Conservation (phyloP, 805 yeast species). For the Yarrowia porcina region DNA sequence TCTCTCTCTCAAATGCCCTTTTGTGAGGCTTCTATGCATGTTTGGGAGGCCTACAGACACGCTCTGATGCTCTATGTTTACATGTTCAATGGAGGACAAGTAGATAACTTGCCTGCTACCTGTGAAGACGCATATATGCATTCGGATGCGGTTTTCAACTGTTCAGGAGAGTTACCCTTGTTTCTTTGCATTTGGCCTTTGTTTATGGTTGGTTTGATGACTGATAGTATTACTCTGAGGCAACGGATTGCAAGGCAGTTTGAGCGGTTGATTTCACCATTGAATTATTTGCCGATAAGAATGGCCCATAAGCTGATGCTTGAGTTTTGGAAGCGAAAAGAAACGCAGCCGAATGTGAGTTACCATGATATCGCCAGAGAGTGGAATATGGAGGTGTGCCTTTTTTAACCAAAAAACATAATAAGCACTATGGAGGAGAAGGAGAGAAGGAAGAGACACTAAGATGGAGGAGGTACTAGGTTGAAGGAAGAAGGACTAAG, state of each 20-base stretch:
- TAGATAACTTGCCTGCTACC: neutral
- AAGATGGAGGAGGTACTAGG: no score
- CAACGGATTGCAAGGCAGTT: conserved; percentile 6
- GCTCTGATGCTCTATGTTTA: conserved; percentile 15
- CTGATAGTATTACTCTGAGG: neutral
- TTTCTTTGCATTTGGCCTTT: conserved; percentile 24
- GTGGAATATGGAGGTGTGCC: conserved; percentile 25
- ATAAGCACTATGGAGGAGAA: no score
- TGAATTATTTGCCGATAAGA: conserved; percentile 9
- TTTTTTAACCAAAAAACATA: no score
- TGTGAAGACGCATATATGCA: conserved; percentile 25
- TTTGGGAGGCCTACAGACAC: conserved; percentile 19
- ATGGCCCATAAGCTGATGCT: conserved; percentile 12
- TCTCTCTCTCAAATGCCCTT: neutral
- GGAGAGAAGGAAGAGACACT: no score
- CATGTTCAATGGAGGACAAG: conserved; percentile 1
- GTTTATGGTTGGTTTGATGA: conserved; percentile 11
- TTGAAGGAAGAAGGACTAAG: no score
- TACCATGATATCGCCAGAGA: conserved; percentile 21
- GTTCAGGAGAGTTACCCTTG: conserved; percentile 5
- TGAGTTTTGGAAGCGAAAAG: conserved; percentile 7
- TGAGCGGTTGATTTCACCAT: conserved; percentile 13
- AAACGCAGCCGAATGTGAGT: neutral
- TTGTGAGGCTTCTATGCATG: conserved; percentile 18
- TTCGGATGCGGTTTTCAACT: conserved; percentile 20